phyloP scores from a whole-genome alignment of 805 yeast genomes.

The Metschnikowia picachoensis region DNA sequence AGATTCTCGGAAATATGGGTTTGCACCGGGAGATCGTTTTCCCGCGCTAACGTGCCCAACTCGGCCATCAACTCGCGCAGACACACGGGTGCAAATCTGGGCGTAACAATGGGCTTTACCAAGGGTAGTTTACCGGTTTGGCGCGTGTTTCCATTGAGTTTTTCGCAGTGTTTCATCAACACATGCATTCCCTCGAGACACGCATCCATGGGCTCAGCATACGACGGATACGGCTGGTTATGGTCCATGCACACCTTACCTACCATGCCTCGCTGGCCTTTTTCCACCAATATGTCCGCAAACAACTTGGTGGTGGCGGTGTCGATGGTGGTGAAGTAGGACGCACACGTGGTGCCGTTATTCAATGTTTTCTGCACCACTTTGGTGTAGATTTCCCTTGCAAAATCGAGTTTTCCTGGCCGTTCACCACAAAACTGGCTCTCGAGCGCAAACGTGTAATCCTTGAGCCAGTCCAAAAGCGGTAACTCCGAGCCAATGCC shows the following conservation, averaged over 20 bases:
- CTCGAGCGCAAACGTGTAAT: conserved; percentile 88
- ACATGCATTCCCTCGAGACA: conserved; percentile 49
- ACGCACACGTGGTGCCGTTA: conserved; percentile 88
- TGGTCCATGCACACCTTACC: conserved; percentile 95
- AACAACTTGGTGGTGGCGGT: conserved; percentile 64
- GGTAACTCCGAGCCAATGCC: conserved; percentile 80
- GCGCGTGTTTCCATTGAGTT: conserved; percentile 45
- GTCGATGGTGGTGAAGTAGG: conserved; percentile 89
- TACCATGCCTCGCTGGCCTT: conserved; percentile 84
- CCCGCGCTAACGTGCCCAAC: conserved; percentile 56
- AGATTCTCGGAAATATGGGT: conserved; percentile 87
- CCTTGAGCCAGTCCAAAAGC: conserved; percentile 81
- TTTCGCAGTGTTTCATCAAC: conserved; percentile 54
- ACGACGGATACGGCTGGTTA: conserved; percentile 60
- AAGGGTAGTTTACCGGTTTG: conserved; percentile 28
- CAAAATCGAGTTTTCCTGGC: conserved; percentile 44
- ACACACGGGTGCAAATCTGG: conserved; percentile 92
- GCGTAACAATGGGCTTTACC: conserved; percentile 78
- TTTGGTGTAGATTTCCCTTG: conserved; percentile 57
- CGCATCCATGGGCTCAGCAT: conserved; percentile 57
- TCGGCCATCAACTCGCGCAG: conserved; percentile 55
- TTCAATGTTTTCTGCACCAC: conserved; percentile 66
- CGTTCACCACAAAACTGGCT: conserved; percentile 43
- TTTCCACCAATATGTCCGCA: conserved; percentile 61
- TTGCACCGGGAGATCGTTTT: conserved; percentile 63